A percentile compares a stretch with the other conserved stretches of the same genome.
Conservation (phyloP, 2,329 filamentous ascomycete species). For the Colletotrichum melonis region DNA sequence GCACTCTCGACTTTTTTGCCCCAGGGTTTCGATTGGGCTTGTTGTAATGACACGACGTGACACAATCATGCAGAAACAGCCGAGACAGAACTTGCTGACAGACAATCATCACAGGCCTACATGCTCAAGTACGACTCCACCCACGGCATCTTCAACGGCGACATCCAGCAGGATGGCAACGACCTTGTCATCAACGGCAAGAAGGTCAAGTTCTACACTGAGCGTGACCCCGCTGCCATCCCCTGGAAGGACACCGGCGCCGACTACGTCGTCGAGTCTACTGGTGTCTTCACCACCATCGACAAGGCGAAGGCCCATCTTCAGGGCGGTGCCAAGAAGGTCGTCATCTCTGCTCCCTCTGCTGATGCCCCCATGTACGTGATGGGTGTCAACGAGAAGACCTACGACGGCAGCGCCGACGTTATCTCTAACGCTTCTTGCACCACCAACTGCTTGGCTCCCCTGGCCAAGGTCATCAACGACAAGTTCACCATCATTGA, state of each 20-base stretch:
- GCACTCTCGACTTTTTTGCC: neutral
- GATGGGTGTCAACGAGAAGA: conserved; percentile 97
- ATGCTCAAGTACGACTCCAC: conserved; percentile 99
- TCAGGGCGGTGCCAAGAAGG: conserved; percentile 98
- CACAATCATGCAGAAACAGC: conserved; percentile 6
- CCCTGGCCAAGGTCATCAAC: conserved; percentile 98
- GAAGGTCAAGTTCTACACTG: conserved; percentile 92
- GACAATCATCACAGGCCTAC: conserved; percentile 75
- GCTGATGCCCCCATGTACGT: conserved; percentile 99
- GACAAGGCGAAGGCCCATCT: conserved; percentile 96
- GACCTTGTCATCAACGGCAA: conserved; percentile 93
- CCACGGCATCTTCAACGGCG: conserved; percentile 97
- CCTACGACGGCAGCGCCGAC: conserved; percentile 89
- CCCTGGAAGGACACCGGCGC: conserved; percentile 90
- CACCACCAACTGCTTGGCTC: conserved; percentile 99
- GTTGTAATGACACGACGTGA: neutral
- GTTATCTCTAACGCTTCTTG: conserved; percentile 99
- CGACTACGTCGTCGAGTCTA: conserved; percentile 96
- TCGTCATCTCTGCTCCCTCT: conserved; percentile 91
- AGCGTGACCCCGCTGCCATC: conserved; percentile 90
- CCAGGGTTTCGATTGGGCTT: too few species aligned
- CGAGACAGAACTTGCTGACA: conserved; percentile 11
- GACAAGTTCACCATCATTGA: conserved; percentile 98
- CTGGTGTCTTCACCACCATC: conserved; percentile 98
- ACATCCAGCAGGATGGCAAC: conserved; percentile 76